Conservation (phyloP, 208 protist species). For the Trypanosoma congolense region DNA sequence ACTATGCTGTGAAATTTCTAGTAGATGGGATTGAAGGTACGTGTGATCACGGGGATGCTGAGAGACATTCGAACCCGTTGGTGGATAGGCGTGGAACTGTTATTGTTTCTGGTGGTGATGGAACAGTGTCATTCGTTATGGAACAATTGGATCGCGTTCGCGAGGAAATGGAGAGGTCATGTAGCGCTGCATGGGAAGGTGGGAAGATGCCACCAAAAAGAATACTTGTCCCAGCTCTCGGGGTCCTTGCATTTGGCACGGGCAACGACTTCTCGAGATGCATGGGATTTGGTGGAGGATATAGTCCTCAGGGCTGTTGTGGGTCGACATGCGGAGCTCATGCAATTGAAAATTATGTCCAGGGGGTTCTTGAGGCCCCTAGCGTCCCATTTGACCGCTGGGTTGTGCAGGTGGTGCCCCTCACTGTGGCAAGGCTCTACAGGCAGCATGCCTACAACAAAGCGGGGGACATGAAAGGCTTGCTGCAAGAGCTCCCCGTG, state of each 20-base stretch:
- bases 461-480: too few species aligned
- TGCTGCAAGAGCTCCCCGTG: too few species aligned
- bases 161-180: constrained; percentile 29
- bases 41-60: too few species aligned
- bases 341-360: constrained; percentile 31
- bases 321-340: constrained; percentile 21
- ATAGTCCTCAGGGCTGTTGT: constrained; percentile 22
- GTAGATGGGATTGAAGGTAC: constrained; percentile 3
- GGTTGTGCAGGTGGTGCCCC: constrained; percentile 47
- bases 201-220: background rate
- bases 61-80: too few species aligned
- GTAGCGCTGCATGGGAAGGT: background rate
- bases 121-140: constrained; percentile 80
- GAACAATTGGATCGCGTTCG: constrained; percentile 54
- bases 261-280: constrained; percentile 84
- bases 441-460: constrained; percentile 14
- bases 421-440: constrained; percentile 44
- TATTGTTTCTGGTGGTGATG: constrained; percentile 77
- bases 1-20: constrained; percentile 44
- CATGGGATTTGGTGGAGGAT: constrained; percentile 66
- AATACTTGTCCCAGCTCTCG: constrained; percentile 54
- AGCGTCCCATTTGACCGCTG: constrained; percentile 76
- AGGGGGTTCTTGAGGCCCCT: constrained; percentile 34
- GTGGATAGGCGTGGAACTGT: constrained; percentile 59
- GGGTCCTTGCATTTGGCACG: constrained; percentile 70